phyloP scores from a whole-genome alignment of 208 protist species.

The Endotrypanum monterogeii region DNA sequence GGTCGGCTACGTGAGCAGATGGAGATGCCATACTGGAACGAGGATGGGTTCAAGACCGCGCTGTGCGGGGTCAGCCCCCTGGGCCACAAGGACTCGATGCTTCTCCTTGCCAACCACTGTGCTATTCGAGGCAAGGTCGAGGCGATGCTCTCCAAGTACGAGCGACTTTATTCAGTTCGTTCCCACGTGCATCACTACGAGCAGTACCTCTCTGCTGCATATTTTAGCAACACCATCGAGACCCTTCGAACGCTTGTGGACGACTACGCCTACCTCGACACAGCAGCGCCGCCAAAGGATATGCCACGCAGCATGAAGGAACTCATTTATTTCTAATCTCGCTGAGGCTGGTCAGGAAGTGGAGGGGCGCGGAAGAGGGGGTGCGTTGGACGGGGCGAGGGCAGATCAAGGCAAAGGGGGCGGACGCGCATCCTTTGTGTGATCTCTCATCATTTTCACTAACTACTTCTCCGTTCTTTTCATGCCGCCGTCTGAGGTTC shows the following conservation, averaged over 20 bases:
- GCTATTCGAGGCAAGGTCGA: slow-evolving; percentile 83
- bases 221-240: slow-evolving; percentile 82
- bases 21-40: slow-evolving; percentile 94
- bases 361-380: not conserved
- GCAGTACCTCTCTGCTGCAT: slow-evolving; percentile 74
- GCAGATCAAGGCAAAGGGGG: too few species aligned
- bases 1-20: slow-evolving; percentile 75
- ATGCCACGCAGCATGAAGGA: slow-evolving; percentile 83
- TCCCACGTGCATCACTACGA: slow-evolving; percentile 96
- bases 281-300: slow-evolving; percentile 40
- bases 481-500: not conserved
- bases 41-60: slow-evolving; percentile 97
- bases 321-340: slow-evolving; percentile 62
- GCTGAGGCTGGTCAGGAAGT: not conserved
- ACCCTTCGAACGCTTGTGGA: slow-evolving; percentile 75
- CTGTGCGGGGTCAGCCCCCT: slow-evolving; percentile 92
- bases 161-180: slow-evolving; percentile 88
- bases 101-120: slow-evolving; percentile 94
- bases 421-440: too few species aligned
- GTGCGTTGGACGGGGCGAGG: not conserved
- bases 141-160: slow-evolving; percentile 82
- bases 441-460: too few species aligned
- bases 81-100: slow-evolving; percentile 88
- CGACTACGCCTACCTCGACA: slow-evolving; percentile 87
- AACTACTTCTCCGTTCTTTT: too few species aligned